Conservation (phyloP, 73 alveolate species). For the Effrenium voratum region DNA sequence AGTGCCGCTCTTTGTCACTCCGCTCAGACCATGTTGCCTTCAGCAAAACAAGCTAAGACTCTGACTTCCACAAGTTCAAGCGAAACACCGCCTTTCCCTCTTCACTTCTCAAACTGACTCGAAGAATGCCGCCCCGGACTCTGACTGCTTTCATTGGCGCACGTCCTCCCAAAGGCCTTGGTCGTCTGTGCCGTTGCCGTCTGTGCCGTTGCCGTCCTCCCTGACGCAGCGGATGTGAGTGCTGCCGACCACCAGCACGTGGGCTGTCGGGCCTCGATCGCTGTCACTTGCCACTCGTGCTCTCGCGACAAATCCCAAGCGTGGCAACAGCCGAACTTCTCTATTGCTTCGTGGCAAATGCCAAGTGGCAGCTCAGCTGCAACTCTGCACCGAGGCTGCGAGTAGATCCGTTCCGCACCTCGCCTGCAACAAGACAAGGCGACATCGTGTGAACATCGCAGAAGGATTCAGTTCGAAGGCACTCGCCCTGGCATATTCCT, state of each 20-base stretch:
- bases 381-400: conserved; percentile 52
- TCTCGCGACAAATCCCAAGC: background rate
- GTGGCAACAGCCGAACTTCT: background rate
- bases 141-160: background rate
- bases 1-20: background rate
- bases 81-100: background rate
- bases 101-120: background rate
- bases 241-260: conserved; percentile 51
- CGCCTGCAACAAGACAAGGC: background rate
- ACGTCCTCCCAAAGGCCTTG: conserved; percentile 11
- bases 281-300: background rate
- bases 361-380: conserved; percentile 9
- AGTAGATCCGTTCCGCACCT: background rate
- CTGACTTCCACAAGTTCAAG: background rate
- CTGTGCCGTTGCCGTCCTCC: background rate
- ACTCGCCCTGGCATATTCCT: background rate
- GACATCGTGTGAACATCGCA: background rate
- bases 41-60: background rate
- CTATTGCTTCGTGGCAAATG: background rate
- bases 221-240: background rate
- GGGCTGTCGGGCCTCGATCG: conserved; percentile 35
- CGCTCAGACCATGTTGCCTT: background rate
- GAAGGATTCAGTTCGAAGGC: background rate
- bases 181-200: background rate
- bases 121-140: background rate